Evolutionary conservation across 148 eudicot genomes (phyloP).

Genomic region (Drosera capensis): DNA sequence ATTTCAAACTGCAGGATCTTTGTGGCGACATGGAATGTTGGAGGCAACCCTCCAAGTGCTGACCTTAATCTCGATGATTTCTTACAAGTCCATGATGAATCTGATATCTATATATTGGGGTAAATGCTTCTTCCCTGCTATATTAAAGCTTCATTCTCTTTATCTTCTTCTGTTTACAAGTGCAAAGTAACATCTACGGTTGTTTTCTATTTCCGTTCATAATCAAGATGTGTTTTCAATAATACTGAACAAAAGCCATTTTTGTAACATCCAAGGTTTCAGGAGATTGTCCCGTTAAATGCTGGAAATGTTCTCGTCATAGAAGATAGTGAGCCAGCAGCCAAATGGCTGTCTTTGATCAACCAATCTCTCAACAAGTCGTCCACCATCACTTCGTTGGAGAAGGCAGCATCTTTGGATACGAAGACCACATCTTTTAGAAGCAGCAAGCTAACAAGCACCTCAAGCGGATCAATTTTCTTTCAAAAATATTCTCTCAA

Average conservation of each 20-base stretch:
- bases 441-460: conserved; percentile 8
- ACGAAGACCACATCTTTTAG: conserved; percentile 7
- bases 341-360: conserved; percentile 52
- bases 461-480: conserved; percentile 21
- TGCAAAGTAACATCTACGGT: no score
- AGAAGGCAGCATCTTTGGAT: conserved; percentile 19
- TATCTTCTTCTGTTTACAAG: background rate
- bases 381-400: background rate
- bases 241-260: no score
- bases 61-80: conserved; percentile 45
- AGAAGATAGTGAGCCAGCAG: conserved; percentile 63
- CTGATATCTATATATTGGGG: conserved; percentile 61
- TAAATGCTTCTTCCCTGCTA: conserved; percentile 5
- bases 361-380: conserved; percentile 38
- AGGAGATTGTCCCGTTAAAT: conserved; percentile 68
- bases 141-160: background rate
- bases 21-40: conserved; percentile 74
- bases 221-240: no score
- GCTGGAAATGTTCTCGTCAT: conserved; percentile 66
- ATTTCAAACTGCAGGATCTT: conserved; percentile 22
- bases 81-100: conserved; percentile 33
- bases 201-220: no score
- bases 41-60: conserved; percentile 42
- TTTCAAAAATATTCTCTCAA: conserved; percentile 47
- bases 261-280: conserved; percentile 26